These are phyloP conservation scores for Aspergillus oerlinghausenensis DNA, from an alignment of 2,329 filamentous ascomycete genomes.

Conservation along the genomic window DNA sequence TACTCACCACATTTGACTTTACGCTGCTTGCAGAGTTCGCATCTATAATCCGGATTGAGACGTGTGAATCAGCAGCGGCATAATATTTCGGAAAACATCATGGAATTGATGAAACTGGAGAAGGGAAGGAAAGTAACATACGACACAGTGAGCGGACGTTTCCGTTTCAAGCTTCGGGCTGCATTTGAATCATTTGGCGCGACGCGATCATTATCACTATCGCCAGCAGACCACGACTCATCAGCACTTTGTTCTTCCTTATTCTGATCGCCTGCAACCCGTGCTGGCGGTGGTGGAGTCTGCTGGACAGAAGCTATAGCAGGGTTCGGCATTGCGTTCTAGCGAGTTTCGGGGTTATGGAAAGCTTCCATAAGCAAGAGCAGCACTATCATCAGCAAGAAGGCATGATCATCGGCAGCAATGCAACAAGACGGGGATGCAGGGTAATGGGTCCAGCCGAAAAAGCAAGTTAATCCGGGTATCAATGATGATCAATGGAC, in stretches of 20 bases:
- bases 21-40: slow-evolving; percentile 42
- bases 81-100: not conserved
- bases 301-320: slow-evolving; percentile 18
- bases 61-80: not conserved
- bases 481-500: not conserved
- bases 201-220: slow-evolving; percentile 30
- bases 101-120: not conserved
- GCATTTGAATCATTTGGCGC: slow-evolving; percentile 24
- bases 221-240: slow-evolving; percentile 31
- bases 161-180: slow-evolving; percentile 30
- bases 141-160: slow-evolving; percentile 37
- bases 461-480: not conserved
- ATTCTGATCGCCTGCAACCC: slow-evolving; percentile 19
- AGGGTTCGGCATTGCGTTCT: slow-evolving; percentile 33
- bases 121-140: slow-evolving; percentile 18
- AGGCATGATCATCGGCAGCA: slow-evolving; percentile 6
- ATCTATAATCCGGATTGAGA: slow-evolving; percentile 21
- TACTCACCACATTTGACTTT: slow-evolving; percentile 44
- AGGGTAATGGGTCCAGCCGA: not conserved
- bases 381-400: not conserved
- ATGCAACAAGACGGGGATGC: not conserved
- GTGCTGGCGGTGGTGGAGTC: slow-evolving; percentile 15
- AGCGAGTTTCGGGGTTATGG: slow-evolving; percentile 27
- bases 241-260: slow-evolving; percentile 30
- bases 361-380: slow-evolving; percentile 3